These are phyloP conservation scores for Spathaspora sp. DNA, from an alignment of 805 yeast species.

Conservation along the genomic window DNA sequence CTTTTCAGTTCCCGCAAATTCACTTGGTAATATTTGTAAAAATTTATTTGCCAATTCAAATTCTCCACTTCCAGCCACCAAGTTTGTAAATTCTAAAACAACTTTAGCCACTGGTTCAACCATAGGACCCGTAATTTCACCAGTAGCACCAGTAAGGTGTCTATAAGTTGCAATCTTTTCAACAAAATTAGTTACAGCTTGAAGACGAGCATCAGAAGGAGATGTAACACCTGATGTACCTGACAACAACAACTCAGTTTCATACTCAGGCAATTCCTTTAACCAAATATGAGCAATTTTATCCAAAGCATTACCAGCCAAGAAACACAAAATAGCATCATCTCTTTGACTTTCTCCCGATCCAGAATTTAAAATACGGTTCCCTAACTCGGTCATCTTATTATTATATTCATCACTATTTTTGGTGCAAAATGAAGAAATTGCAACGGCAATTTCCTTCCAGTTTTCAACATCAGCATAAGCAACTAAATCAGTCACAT, in stretches of 20 bases:
- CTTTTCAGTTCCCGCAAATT: slow-evolving; percentile 69
- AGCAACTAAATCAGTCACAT: slow-evolving; percentile 66
- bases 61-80: slow-evolving; percentile 78
- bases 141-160: slow-evolving; percentile 39
- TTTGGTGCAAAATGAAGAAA: slow-evolving; percentile 48
- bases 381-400: slow-evolving; percentile 69
- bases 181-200: slow-evolving; percentile 74
- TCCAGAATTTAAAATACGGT: slow-evolving; percentile 50
- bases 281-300: slow-evolving; percentile 83
- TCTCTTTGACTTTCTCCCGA: slow-evolving; percentile 48
- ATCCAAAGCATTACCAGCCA: slow-evolving; percentile 78
- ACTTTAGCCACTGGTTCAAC: slow-evolving; percentile 52
- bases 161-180: slow-evolving; percentile 80
- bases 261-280: slow-evolving; percentile 52
- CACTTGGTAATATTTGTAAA: slow-evolving; percentile 67
- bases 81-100: slow-evolving; percentile 76
- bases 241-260: slow-evolving; percentile 40
- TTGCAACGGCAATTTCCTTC: slow-evolving; percentile 75
- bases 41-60: slow-evolving; percentile 75
- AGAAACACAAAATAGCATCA: slow-evolving; percentile 71
- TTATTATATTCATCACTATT: slow-evolving; percentile 48
- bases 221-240: slow-evolving; percentile 46
- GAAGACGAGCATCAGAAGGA: slow-evolving; percentile 79
- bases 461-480: slow-evolving; percentile 78
- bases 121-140: slow-evolving; percentile 38